Base-by-base conservation (phyloP, 257 asterid species). In the Fraxinus americana region DNA sequence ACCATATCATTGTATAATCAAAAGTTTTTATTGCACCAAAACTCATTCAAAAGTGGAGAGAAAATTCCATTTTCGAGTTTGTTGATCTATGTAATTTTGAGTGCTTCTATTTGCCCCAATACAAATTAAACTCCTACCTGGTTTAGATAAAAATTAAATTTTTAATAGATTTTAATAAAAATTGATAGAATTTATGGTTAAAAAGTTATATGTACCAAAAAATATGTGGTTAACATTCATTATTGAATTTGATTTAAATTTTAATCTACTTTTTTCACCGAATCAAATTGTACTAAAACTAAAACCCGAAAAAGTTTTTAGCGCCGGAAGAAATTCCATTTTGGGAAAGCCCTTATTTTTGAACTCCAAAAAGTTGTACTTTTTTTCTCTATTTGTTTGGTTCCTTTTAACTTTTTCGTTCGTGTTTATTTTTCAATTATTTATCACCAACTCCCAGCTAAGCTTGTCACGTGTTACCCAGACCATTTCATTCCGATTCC, bases 241-340 rank as follows among this genome's bases (percentile, higher is more conserved):
- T 38, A 38, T 38, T 38, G 2, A 38, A 7, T 38, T 36, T 7
- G 0, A 5, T 5, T 35, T 35, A 4, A 36, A 7, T 36, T 36
- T 38, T 38, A 38, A 38, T 38, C 3, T 2, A 38, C 41, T 1
- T 38, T 38, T 38, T 1, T 38, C 7, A 38, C 11, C 7, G 41
- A 1, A 38, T 4, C 41, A 38, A 38, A 38, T 7, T 1, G 11
- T 1, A 9, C 11, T 38, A 38, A 35, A 41, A 57, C 57, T 11
- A 16, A 78, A 61, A 39, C 29, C 78, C 78, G 21, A 78, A 52
- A 87, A 70, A 81, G 83, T 80, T 79, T 54, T 72, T 78, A 78
- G 71, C 79, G 79, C 78, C 63, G 73, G 83, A 77, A 77, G 85
- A 68, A 71, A 71, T 86, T 77, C 90, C 81, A 79, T 78, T 79